phyloP scores from a whole-genome alignment of 768 basidiomycete genomes.

The Trametes sanguinea region DNA sequence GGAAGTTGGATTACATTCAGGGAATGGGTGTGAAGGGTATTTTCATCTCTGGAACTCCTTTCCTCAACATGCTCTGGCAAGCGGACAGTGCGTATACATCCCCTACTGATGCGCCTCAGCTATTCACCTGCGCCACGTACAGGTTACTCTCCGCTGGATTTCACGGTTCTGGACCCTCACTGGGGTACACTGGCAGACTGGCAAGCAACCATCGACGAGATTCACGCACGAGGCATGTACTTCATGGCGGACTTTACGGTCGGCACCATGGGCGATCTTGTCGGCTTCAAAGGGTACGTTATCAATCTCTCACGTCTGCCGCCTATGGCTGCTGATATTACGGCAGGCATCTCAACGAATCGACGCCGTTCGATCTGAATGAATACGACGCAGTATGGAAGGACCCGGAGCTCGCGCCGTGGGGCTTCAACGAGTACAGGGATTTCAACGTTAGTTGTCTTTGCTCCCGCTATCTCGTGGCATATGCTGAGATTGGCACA shows the following conservation, averaged over 20 bases:
- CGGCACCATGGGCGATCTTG: conserved; percentile 86
- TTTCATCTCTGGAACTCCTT: conserved; percentile 92
- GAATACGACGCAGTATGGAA: conserved; percentile 82
- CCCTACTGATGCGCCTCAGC: no score
- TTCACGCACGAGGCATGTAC: conserved; percentile 87
- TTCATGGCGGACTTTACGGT: conserved; percentile 93
- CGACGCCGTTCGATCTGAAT: conserved; percentile 74
- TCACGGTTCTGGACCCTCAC: conserved; percentile 88
- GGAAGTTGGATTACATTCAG: conserved; percentile 82
- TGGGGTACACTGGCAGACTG: conserved; percentile 87
- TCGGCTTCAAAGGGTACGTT: conserved; percentile 83
- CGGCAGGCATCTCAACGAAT: conserved; percentile 71
- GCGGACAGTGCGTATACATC: conserved; percentile 75
- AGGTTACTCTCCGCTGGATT: conserved; percentile 95
- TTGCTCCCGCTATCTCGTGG: conserved; percentile 6
- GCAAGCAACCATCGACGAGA: conserved; percentile 68
- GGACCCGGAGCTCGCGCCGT: conserved; percentile 71
- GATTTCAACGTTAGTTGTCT: conserved; percentile 65
- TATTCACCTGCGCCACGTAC: conserved; percentile 6
- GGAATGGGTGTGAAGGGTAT: conserved; percentile 86
- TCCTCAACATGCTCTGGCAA: conserved; percentile 96
- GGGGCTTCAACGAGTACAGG: conserved; percentile 83
- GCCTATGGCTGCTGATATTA: conserved; percentile 14
- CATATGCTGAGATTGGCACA: background rate
- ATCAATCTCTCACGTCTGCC: conserved; percentile 1